Conservation (phyloP, 768 basidiomycete species). For the Daedaleopsis sinensis region DNA sequence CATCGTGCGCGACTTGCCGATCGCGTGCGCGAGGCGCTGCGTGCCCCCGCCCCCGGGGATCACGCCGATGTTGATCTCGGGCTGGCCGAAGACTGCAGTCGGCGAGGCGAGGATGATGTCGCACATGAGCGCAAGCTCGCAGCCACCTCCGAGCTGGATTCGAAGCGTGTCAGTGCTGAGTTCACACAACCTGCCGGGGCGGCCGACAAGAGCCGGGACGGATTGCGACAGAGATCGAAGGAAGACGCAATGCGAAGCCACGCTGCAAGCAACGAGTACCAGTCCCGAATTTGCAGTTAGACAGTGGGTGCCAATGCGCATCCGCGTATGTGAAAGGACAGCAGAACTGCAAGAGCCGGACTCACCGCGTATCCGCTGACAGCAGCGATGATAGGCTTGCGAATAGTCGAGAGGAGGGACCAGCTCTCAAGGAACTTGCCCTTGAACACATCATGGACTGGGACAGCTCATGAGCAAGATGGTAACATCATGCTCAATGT, state of each 20-base stretch:
- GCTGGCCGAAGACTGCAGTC: conserved; percentile 91
- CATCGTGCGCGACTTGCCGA: conserved; percentile 95
- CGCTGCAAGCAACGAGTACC: too few relatives aligned
- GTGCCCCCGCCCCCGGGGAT: conserved; percentile 96
- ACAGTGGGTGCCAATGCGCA: too few relatives aligned
- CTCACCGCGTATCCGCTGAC: conserved; percentile 92
- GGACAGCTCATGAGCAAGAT: conserved; percentile 34
- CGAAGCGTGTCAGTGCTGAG: neutral
- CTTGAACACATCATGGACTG: conserved; percentile 87
- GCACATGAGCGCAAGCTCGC: conserved; percentile 95
- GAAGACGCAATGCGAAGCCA: too few relatives aligned
- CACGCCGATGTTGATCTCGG: conserved; percentile 93
- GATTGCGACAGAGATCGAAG: neutral
- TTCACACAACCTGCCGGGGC: neutral
- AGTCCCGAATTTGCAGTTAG: too few relatives aligned
- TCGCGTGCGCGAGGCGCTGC: conserved; percentile 76
- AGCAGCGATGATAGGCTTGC: conserved; percentile 95
- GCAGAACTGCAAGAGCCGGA: conserved; percentile 16
- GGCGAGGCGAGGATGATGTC: conserved; percentile 94
- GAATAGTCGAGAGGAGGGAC: conserved; percentile 68
- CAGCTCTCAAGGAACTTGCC: conserved; percentile 87
- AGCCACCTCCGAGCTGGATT: conserved; percentile 89
- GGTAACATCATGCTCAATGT: neutral
- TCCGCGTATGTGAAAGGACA: neutral
- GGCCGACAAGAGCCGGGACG: too few relatives aligned